Percentiles rank a stretch among this genome's conserved stretches.
phyloP scores from a whole-genome alignment of 139 green algal species.

The Chlorella sp. region DNA sequence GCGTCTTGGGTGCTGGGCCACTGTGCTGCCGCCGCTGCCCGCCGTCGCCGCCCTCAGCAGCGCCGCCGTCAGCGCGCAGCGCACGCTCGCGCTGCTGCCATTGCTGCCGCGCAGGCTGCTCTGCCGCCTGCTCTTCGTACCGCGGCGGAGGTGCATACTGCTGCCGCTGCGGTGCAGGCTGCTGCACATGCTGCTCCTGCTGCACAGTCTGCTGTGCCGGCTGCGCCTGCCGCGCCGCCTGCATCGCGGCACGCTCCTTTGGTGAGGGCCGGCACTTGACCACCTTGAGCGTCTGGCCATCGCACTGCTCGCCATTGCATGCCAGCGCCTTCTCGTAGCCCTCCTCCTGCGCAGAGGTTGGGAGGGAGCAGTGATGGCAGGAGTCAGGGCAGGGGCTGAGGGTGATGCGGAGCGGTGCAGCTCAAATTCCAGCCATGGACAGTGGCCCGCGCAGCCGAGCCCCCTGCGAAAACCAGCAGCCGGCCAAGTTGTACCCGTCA shows the following conservation, averaged over 20 bases:
- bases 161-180: background rate
- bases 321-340: conserved; percentile 77
- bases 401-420: no score
- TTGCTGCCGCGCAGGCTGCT: background rate
- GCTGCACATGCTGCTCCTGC: background rate
- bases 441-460: no score
- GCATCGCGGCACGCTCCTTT: conserved; percentile 35
- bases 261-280: conserved; percentile 56
- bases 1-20: conserved; percentile 49
- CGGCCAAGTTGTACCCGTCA: no score
- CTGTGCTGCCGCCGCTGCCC: conserved; percentile 3
- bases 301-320: conserved; percentile 65
- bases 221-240: conserved; percentile 19
- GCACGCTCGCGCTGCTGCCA: conserved; percentile 14
- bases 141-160: conserved; percentile 13
- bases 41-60: background rate
- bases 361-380: background rate
- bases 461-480: no score
- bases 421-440: no score
- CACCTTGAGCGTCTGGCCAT: conserved; percentile 72
- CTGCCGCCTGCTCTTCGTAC: conserved; percentile 2
- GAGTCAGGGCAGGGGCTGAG: no score
- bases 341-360: conserved; percentile 47
- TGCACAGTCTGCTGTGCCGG: background rate
- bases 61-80: background rate